Evolutionary conservation across 1,284 basidiomycete genomes (phyloP), one percentile per base, ranked within the genome.

Genomic region (Sporisorium sorghi): DNA sequence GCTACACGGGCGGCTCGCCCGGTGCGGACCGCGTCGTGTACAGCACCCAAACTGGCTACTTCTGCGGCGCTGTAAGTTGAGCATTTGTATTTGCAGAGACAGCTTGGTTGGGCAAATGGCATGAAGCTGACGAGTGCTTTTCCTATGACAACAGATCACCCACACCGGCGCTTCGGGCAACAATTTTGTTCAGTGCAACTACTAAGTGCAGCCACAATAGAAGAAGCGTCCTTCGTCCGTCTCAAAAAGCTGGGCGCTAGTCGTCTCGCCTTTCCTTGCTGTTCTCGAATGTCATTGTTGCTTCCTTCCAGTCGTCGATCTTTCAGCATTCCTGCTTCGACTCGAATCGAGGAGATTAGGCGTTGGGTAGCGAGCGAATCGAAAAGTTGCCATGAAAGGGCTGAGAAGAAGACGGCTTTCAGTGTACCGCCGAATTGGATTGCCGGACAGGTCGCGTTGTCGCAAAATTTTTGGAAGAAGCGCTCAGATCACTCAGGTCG

Each of bases 1-100:
- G 66, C 46, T 74, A 71, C 75, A 67, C 75, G 21, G 71, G 74
- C 23, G 77, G 77, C 37, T 77, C 75, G 55, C 77, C 77, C 24
- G 77, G 77, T 21, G 58, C 77, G 14, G 75, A 79, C 66, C 75
- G 77, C 26, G 74, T 76, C 39, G 53, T 79, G 49, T 75, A 76
- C 58, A 66, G 68, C 48, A 43, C 33, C 46, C 46, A 61, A 51
- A 55, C 61, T 40, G 62, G 67, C 39, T 52, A 44, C 30, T 77
- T 75, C 60, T 77, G 74, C 59, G 77, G 77, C 15, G 70, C 65
- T 59, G 69, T 72, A 49, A n/a, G n/a, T n/a, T n/a, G n/a, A 66
- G 69, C 66, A 14, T 21, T 14, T n/a, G n/a, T 1, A 8, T 28
- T 19, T 35, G 17, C 9, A 15, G 30, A n/a, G 19, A 7, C 10